Evolutionary conservation across 108 stramenopile species (phyloP).

Genomic region (Schizochytrium sp.): DNA sequence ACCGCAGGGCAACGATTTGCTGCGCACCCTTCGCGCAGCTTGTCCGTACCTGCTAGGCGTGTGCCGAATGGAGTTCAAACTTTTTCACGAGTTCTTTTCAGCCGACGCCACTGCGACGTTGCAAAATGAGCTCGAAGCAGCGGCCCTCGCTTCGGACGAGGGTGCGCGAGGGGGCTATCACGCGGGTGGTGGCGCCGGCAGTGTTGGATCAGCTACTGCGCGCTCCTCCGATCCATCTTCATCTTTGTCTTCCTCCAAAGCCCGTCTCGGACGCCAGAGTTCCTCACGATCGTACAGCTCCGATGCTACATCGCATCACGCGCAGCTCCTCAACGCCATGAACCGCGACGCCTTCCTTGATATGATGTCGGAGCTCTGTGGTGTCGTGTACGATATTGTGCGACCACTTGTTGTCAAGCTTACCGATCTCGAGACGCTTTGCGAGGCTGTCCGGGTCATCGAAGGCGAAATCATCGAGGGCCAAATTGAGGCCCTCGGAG

Average conservation of each 20-base stretch:
- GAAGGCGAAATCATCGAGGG: conserved; percentile 14
- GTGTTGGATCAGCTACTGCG: too few species aligned
- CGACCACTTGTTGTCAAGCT: neutral
- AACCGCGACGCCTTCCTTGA: neutral
- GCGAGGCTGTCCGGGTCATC: neutral
- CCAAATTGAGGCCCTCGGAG: neutral
- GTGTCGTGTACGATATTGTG: neutral
- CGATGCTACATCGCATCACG: neutral
- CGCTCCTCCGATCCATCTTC: too few species aligned
- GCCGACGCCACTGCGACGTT: neutral
- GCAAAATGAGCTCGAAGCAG: neutral
- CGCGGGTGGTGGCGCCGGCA: too few species aligned
- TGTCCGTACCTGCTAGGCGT: neutral
- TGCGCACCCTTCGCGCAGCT: neutral
- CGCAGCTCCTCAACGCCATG: neutral
- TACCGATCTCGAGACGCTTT: neutral
- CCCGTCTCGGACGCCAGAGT: neutral
- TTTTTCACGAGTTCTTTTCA: conserved; percentile 13
- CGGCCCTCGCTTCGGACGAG: neutral
- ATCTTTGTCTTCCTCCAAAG: too few species aligned
- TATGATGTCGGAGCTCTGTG: neutral
- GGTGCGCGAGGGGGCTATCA: too few species aligned
- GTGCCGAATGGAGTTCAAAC: neutral
- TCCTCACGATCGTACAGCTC: neutral
- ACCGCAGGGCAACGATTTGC: neutral